Evolutionary conservation across 2,329 filamentous ascomycete species (phyloP), one percentile per base, ranked within the genome.

Genomic region (Botrytis galanthina): DNA sequence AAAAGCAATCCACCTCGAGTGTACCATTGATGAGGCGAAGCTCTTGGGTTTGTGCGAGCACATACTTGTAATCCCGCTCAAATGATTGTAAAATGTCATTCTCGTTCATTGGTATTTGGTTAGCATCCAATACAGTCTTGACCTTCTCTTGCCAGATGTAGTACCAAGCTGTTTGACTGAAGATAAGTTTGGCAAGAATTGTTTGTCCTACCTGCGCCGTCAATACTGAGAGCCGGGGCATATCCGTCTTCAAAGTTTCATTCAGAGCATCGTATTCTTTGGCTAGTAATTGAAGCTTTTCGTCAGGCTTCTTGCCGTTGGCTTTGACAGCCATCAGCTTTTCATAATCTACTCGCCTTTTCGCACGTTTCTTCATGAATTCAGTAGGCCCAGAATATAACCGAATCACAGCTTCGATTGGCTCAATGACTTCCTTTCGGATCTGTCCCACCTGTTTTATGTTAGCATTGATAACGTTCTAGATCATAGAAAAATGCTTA

Each of bases 321-420:
- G 94, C 92, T 79, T 92, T 91, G 74, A 95, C 87, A 77, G 92
- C 89, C 79, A 93, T 91, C 78, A 89, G 93, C 77, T 92, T 92
- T 76, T 95, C 93, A 82, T 93, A 98, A 80, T 98, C 94, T 26
- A 95, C 85, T 22, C 97, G 88, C n/a, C 93, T 91, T 85, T 98
- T 98, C 78, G 95, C 92, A 37, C 96, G 92, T 84, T 98, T 97
- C 80, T 94, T 93, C 89, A 98, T 97, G 6, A 96, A 92, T 74
- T 94, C 88, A 67, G 94, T 93, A 2, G 95, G 94, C 51, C 93
- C 92, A 71, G 92, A 91, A 79, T 97, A 95, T 14, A 93, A 87
- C 79, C 92, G 91, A 81, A 96, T 92, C 44, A 95, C 87, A 63
- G 89, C 87, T 77, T 93, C 88, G 82, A 97, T 93, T 1, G 94